Evolutionary conservation across 352 stramenopile species (phyloP).

Genomic region (Globisporangium orthogonon): DNA sequence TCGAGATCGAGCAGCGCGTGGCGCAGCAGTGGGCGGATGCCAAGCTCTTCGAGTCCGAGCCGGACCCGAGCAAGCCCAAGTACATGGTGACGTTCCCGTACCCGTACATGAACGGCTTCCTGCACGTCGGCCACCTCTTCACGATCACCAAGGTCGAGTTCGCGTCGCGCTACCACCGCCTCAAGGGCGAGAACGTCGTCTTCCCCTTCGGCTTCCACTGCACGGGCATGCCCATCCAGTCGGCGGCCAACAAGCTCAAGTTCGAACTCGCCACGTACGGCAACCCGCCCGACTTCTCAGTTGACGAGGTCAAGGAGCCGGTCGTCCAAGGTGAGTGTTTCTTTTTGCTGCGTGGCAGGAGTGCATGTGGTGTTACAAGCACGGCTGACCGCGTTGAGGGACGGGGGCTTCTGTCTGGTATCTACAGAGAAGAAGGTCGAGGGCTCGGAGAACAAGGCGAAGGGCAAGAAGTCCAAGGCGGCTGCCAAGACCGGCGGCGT

Average conservation of each 20-base stretch:
- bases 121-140: slow-evolving; percentile 98
- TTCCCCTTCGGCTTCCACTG: slow-evolving; percentile 99
- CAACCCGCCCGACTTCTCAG: slow-evolving; percentile 91
- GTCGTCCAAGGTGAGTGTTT: slow-evolving; percentile 16
- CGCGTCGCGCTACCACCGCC: slow-evolving; percentile 88
- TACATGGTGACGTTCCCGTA: slow-evolving; percentile 99
- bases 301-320: slow-evolving; percentile 31
- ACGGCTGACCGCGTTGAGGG: neutral
- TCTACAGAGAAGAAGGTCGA: slow-evolving; percentile 74
- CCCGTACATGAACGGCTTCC: slow-evolving; percentile 99
- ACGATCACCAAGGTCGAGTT: slow-evolving; percentile 98
- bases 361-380: neutral
- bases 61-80: slow-evolving; percentile 82
- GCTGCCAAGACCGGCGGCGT: slow-evolving; percentile 96
- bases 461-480: slow-evolving; percentile 98
- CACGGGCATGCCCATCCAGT: slow-evolving; percentile 99
- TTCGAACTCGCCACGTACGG: slow-evolving; percentile 94
- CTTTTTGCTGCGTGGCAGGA: neutral
- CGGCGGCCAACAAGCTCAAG: slow-evolving; percentile 99
- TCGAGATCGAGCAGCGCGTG: slow-evolving; percentile 89
- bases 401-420: neutral
- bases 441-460: slow-evolving; percentile 77
- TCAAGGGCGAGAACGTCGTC: slow-evolving; percentile 98
- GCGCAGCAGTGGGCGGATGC: slow-evolving; percentile 85
- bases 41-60: slow-evolving; percentile 89